Evolutionary conservation across 179 eudicot species (phyloP), one percentile per base, ranked within the genome.

Genomic region (Silene noctiflora): DNA sequence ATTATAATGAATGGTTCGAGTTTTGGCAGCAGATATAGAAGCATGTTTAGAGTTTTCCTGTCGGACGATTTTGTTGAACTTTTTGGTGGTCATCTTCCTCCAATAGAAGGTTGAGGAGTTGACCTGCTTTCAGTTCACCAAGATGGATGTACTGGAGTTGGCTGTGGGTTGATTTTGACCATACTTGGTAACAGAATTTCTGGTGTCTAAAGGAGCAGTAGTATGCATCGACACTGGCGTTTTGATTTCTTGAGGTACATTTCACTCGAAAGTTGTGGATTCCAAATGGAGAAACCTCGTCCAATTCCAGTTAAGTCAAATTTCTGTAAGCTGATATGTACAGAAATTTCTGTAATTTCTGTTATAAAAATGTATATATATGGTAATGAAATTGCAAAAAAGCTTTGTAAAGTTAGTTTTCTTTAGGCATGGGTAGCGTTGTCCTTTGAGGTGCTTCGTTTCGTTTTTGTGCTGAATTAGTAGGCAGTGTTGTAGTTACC

Each of bases 21-120:
- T 73, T 27, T 64, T 77, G 48, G 72, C 16, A 77, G 83, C 83
- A 81, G 83, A 60, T 68, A 11, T 60, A 72, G 61, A 33, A 24
- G 69, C 35, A 25, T 44, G 20, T 27, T 35, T 55, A 19, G 79
- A 46, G 76, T 64, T 69, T 61, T 75, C 44, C 63, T 39, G 19
- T 72, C 33, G 39, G 9, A 12, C 71, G 46, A 44, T 81, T 72
- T 72, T 76, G 77, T 80, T 48, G 69, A 72, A 35, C 6, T 14
- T 58, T 66, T 27, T 20, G 70, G 77, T 10, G 76, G 76, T 56
- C 74, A 71, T 76, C 73, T 66, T 67, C 65, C 58, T 25, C 72
- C 22, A 19, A 75, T 25, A 55, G 58, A 72, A 71, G 77, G 35
- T 58, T 25, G 44, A 39, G 42, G 69, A 42, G 56, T 69, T 61